These are phyloP conservation scores for Emergomyces pasteurianus DNA, from an alignment of 2,329 filamentous ascomycete genomes.

Conservation along the genomic window DNA sequence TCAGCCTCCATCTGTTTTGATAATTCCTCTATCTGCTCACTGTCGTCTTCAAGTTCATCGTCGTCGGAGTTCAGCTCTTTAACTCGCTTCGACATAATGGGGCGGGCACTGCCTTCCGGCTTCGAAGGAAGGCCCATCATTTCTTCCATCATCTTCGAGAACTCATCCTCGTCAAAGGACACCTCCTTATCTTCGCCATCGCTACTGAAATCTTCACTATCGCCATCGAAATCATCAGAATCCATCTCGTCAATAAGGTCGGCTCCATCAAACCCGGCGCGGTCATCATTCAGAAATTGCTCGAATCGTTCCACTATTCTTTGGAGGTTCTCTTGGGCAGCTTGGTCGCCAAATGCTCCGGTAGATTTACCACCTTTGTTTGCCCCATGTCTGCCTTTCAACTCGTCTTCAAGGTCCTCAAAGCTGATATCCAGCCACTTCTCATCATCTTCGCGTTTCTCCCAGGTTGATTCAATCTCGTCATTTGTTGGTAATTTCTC, in stretches of 20 bases:
- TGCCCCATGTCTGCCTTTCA: constrained; percentile 44
- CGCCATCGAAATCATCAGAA: constrained; percentile 44
- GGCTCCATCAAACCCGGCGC: constrained; percentile 66
- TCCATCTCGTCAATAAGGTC: constrained; percentile 60
- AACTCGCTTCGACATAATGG: constrained; percentile 20
- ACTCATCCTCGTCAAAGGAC: constrained; percentile 74
- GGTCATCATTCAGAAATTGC: constrained; percentile 75
- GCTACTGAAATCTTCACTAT: constrained; percentile 43
- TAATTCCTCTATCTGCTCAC: constrained; percentile 39
- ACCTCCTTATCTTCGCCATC: constrained; percentile 63
- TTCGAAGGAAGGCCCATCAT: constrained; percentile 63
- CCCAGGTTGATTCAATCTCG: constrained; percentile 60
- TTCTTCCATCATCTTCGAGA: constrained; percentile 77
- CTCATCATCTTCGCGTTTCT: constrained; percentile 64
- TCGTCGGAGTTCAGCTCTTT: constrained; percentile 39
- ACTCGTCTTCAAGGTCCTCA: constrained; percentile 72
- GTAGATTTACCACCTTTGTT: constrained; percentile 9
- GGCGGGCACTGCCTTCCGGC: constrained; percentile 5
- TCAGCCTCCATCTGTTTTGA: constrained; percentile 37
- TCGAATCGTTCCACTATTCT: constrained; percentile 95
- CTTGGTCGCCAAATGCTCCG: constrained; percentile 35
- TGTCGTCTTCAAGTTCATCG: constrained; percentile 36
- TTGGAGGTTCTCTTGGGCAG: constrained; percentile 49
- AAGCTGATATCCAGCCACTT: constrained; percentile 88
- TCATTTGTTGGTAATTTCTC: constrained; percentile 56